Evolutionary conservation across 352 stramenopile species (phyloP).

Genomic region (Pelagophyceae sp.): DNA sequence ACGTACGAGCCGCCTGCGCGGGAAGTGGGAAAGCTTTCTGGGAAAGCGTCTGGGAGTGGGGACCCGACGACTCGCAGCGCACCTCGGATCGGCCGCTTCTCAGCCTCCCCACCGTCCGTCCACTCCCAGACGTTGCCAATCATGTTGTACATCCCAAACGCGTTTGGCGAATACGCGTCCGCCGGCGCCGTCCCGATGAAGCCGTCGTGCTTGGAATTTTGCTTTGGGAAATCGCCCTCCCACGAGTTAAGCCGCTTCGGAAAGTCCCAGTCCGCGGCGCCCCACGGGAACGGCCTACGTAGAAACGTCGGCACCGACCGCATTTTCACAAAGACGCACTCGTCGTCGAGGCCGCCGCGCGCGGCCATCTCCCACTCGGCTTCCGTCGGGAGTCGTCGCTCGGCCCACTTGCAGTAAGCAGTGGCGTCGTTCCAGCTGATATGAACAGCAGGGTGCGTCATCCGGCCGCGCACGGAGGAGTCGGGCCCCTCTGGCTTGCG

Average conservation of each 20-base stretch:
- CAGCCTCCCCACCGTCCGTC: conserved; percentile 50
- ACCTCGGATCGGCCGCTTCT: conserved; percentile 48
- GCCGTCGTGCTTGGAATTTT: conserved; percentile 55
- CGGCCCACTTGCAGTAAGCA: conserved; percentile 57
- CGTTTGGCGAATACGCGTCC: conserved; percentile 52
- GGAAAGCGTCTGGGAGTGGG: no score
- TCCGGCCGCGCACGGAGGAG: conserved; percentile 47
- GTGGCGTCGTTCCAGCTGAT: conserved; percentile 54
- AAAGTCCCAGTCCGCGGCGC: conserved; percentile 26
- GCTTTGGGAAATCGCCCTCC: conserved; percentile 49
- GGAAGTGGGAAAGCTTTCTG: no score
- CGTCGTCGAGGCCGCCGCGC: conserved; percentile 36
- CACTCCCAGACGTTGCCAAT: conserved; percentile 67
- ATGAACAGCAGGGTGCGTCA: conserved; percentile 58
- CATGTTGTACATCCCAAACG: conserved; percentile 57
- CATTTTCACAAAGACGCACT: no score
- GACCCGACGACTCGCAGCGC: no score
- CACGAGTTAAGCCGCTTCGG: conserved; percentile 26
- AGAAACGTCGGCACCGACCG: no score
- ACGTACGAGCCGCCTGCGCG: conserved; percentile 51
- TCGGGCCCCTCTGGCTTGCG: conserved; percentile 48
- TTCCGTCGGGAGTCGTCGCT: conserved; percentile 55
- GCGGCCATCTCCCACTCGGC: conserved; percentile 58
- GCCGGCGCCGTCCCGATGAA: conserved; percentile 54
- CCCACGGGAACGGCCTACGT: conserved; percentile 47